phyloP scores from a whole-genome alignment of 2,329 filamentous ascomycete species.

The Endothia cerciana region DNA sequence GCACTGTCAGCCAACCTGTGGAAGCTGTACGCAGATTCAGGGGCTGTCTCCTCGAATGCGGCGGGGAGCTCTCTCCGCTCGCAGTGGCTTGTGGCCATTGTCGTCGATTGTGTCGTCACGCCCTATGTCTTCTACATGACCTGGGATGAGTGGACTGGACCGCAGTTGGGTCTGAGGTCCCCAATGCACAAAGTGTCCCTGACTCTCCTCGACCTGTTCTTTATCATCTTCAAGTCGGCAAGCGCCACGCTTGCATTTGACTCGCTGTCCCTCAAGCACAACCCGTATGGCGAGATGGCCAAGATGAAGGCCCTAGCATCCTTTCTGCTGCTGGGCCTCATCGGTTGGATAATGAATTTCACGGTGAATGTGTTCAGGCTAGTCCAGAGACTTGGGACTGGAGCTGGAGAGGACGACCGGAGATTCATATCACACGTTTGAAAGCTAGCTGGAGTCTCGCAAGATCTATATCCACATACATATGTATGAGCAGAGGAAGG shows the following conservation, averaged over 20 bases:
- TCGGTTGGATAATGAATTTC: conserved; percentile 92
- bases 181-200: conserved; percentile 85
- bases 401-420: conserved; percentile 53
- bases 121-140: conserved; percentile 93
- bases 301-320: conserved; percentile 66
- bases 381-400: conserved; percentile 64
- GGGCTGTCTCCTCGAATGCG: conserved; percentile 45
- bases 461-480: background rate
- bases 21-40: conserved; percentile 45
- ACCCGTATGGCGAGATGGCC: conserved; percentile 22
- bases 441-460: background rate
- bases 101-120: conserved; percentile 85
- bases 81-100: conserved; percentile 85
- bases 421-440: conserved; percentile 11
- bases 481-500: background rate
- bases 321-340: conserved; percentile 77
- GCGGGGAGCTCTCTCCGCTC: conserved; percentile 47
- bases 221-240: conserved; percentile 96
- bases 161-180: conserved; percentile 84
- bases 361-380: conserved; percentile 79
- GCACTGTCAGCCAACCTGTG: conserved; percentile 78
- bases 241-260: conserved; percentile 91
- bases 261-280: conserved; percentile 67
- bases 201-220: conserved; percentile 89
- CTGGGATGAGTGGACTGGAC: conserved; percentile 94